These are phyloP conservation scores for Xylaria sp. DNA, from an alignment of 2,329 filamentous ascomycete genomes.

Conservation along the genomic window DNA sequence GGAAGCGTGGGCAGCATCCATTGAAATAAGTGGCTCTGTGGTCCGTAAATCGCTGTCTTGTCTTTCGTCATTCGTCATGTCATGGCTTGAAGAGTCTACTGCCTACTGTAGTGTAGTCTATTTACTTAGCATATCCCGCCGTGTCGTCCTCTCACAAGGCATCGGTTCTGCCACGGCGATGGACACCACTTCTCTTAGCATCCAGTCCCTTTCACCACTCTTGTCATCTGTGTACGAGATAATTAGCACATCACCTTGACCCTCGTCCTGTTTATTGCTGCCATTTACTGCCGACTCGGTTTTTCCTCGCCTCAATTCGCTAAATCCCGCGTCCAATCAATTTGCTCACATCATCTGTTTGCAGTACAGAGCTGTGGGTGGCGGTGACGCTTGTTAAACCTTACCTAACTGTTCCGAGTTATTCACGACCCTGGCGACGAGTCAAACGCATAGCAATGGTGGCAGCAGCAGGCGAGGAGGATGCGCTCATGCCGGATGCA, in stretches of 20 bases:
- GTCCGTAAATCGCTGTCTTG: not conserved
- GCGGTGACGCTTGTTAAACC: not conserved
- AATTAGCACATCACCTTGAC: not conserved
- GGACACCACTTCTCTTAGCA: conserved; percentile 5
- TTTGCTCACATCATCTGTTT: not conserved
- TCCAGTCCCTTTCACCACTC: conserved; percentile 2
- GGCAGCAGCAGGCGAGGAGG: conserved; percentile 36
- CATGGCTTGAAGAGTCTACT: not conserved
- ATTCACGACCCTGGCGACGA: not conserved
- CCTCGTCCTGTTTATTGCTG: not conserved
- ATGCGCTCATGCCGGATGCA: conserved; percentile 38
- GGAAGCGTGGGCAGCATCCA: conserved; percentile 11
- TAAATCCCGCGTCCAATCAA: not conserved
- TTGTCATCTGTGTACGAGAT: not conserved
- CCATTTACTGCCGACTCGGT: not conserved
- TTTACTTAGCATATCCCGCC: conserved; percentile 9
- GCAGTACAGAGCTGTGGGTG: not conserved
- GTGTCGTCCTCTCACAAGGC: conserved; percentile 13
- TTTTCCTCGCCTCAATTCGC: not conserved
- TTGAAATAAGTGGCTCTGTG: conserved; percentile 14
- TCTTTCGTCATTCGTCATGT: not conserved
- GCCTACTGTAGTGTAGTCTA: not conserved
- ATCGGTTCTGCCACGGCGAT: conserved; percentile 1
- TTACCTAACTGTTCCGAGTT: not conserved
- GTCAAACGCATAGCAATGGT: conserved; percentile 27